Evolutionary conservation across 139 green algal species (phyloP).

Genomic region (Chlorella ohadii): DNA sequence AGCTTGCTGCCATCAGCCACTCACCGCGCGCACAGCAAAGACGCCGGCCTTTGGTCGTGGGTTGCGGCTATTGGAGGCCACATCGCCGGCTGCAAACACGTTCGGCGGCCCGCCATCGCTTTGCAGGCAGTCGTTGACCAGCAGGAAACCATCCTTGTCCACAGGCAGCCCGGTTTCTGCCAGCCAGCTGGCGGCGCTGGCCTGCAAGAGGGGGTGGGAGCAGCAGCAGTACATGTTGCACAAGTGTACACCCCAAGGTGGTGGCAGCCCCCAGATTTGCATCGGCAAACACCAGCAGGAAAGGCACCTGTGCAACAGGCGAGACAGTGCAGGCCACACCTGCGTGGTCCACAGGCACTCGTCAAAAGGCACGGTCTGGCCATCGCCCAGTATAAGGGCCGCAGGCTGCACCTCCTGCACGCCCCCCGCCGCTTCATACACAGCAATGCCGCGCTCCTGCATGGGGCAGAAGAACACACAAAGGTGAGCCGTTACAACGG

Average conservation of each 20-base stretch:
- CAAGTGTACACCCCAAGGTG: too few species aligned
- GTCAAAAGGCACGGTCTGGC: conserved; percentile 67
- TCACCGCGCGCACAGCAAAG: conserved; percentile 91
- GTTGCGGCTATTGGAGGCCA: conserved; percentile 70
- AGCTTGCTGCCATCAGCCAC: conserved; percentile 1
- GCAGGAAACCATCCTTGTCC: conserved; percentile 87
- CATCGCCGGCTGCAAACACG: conserved; percentile 95
- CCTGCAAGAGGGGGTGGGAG: conserved; percentile 46
- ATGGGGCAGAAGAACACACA: neutral
- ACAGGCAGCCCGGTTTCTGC: conserved; percentile 41
- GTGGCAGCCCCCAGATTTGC: too few species aligned
- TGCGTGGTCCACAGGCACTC: conserved; percentile 95
- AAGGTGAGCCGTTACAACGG: too few species aligned
- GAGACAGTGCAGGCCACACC: too few species aligned
- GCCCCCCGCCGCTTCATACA: conserved; percentile 44
- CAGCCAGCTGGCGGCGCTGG: conserved; percentile 79
- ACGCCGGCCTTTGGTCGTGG: conserved; percentile 98
- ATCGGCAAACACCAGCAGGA: too few species aligned
- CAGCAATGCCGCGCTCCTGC: conserved; percentile 45
- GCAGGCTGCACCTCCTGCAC: conserved; percentile 49
- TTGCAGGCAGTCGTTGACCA: conserved; percentile 78
- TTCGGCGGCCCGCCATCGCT: conserved; percentile 51
- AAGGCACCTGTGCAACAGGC: too few species aligned
- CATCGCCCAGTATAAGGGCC: conserved; percentile 55
- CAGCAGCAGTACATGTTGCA: too few species aligned